phyloP scores from a whole-genome alignment of 202 grass and related monocot species.

The Schoenoplectus triqueter region DNA sequence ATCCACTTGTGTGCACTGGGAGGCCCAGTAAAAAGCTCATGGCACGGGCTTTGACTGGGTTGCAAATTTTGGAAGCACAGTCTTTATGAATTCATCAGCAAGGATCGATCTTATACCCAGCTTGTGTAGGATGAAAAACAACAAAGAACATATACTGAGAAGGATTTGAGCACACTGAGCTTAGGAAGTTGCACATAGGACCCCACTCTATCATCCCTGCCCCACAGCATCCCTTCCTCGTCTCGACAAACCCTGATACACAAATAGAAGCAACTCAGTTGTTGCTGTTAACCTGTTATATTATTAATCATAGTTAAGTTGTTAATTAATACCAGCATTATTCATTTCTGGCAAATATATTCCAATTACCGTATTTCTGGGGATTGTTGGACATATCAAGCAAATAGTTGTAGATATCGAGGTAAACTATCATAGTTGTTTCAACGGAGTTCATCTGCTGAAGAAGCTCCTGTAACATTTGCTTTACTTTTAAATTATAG shows the following conservation, averaged over 20 bases:
- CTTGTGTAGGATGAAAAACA: constrained; percentile 19
- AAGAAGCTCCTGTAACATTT: constrained; percentile 28
- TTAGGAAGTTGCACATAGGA: not conserved
- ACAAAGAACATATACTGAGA: constrained; percentile 21
- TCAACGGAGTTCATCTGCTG: constrained; percentile 39
- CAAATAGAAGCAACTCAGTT: not conserved
- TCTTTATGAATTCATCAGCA: not conserved
- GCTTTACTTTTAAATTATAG: constrained; percentile 51
- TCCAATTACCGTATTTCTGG: constrained; percentile 56
- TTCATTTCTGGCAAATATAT: not conserved
- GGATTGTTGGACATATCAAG: constrained; percentile 56
- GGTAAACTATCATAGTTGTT: constrained; percentile 44
- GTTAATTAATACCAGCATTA: not conserved
- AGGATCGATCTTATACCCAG: not conserved
- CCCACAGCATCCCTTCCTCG: not conserved
- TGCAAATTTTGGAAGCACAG: not conserved
- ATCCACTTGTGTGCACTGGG: not conserved
- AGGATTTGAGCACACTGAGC: not conserved
- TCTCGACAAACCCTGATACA: constrained; percentile 5
- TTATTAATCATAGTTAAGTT: not conserved
- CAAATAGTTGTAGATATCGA: constrained; percentile 53
- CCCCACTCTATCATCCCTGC: not conserved
- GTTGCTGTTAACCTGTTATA: not conserved
- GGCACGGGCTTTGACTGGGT: not conserved
- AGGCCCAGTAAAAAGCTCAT: not conserved